Conservation (phyloP, 257 asterid genomes). For the Penstemon davidsonii region DNA sequence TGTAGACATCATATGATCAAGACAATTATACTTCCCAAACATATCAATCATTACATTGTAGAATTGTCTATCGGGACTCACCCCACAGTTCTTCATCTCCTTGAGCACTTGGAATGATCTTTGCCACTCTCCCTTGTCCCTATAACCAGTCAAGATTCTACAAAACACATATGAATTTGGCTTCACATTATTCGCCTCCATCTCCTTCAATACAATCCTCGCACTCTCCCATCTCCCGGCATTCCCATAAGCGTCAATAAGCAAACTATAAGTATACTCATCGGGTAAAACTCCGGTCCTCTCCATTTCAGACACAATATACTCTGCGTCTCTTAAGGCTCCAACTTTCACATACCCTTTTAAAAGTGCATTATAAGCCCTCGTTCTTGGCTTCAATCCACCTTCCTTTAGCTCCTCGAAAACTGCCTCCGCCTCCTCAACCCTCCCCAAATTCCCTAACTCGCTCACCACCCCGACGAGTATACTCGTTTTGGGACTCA, state of each 20-base stretch:
- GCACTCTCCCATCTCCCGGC: slow-evolving; percentile 99
- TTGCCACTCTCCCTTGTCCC: slow-evolving; percentile 98
- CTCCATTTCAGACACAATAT: slow-evolving; percentile 84
- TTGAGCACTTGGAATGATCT: slow-evolving; percentile 87
- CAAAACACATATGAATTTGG: slow-evolving; percentile 74
- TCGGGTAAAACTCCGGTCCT: slow-evolving; percentile 73
- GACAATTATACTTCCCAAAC: slow-evolving; percentile 87
- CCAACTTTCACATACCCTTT: slow-evolving; percentile 84
- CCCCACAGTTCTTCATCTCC: slow-evolving; percentile 87
- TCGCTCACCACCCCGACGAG: slow-evolving; percentile 58
- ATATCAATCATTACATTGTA: slow-evolving; percentile 92
- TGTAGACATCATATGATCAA: slow-evolving; percentile 80
- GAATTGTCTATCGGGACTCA: slow-evolving; percentile 72
- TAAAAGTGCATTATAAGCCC: slow-evolving; percentile 90
- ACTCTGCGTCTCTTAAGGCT: slow-evolving; percentile 78
- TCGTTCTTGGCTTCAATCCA: slow-evolving; percentile 73
- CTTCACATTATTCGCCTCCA: slow-evolving; percentile 71
- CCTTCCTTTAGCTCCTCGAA: slow-evolving; percentile 93
- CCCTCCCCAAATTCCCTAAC: slow-evolving; percentile 76
- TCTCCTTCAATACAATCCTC: slow-evolving; percentile 78
- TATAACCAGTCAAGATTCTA: slow-evolving; percentile 74
- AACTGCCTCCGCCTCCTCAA: slow-evolving; percentile 90
- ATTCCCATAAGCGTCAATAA: slow-evolving; percentile 91
- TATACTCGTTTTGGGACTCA: slow-evolving; percentile 72
- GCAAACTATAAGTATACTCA: slow-evolving; percentile 79